Base-by-base conservation (phyloP, 2,329 filamentous ascomycete genomes). In the Dactylellina leptospora region DNA sequence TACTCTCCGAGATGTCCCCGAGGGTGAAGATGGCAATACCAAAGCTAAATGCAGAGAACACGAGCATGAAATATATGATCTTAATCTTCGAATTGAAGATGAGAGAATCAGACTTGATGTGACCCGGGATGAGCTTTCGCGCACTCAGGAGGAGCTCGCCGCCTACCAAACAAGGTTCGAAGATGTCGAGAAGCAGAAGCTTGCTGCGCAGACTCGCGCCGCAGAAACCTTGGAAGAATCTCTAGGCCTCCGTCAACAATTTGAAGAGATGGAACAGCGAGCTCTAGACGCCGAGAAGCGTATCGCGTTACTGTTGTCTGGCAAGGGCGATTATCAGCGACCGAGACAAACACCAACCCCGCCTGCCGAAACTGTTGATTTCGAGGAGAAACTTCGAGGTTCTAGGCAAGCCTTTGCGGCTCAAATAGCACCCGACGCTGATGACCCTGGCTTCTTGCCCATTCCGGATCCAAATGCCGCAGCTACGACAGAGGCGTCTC, bases 341-440 rank as follows among this genome's bases (percentile, higher is more conserved):
- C 62, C 62, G 4, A 53, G 62, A 42, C 68, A 72, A 33, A 72
- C 68, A 16, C 68, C 53, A 25, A 72, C 68, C 5, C 68, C 68
- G 28, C 68, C 68, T 4, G 68, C 68, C 47, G 68, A 72, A 72
- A 72, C 68, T 40, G 53, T 64, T 25, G 68, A 72, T 60, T 72
- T 72, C 45, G 68, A 72, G 25, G 68, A 72, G 45, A 64, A 72
- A 55, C 59, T 72, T 27, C 68, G 59, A 28, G 68, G 54, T 50
- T 64, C 68, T 53, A 62, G 66, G 53, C 58, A 63, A 36, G 66
- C 44, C 1, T 71, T 59, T 18, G 59, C 36, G 18, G 68, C 59
- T 18, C 59, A 72, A 55, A 33, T 28, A 9, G 38, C 42, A 13
- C 28, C 44, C 3, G 44, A 36, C 56, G 68, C 59, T 16, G 68